phyloP scores from a whole-genome alignment of 1,284 basidiomycete genomes.

The Athelia sp. region DNA sequence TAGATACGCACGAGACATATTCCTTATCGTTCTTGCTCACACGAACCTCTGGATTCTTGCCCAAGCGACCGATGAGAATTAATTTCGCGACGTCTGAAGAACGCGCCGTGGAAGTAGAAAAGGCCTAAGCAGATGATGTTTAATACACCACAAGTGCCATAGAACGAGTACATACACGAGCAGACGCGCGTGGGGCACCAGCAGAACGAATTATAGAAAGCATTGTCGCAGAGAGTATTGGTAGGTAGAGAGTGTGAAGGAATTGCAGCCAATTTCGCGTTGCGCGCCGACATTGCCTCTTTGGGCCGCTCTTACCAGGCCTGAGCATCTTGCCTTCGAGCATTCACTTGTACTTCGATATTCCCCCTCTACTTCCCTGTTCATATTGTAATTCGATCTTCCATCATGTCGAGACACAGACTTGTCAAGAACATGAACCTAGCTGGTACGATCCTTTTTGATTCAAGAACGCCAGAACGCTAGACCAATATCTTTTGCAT shows the following conservation, averaged over 20 bases:
- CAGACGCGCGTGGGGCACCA: constrained; percentile 31
- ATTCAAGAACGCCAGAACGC: constrained; percentile 4
- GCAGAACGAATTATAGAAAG: constrained; percentile 41
- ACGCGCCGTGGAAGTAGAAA: constrained; percentile 56
- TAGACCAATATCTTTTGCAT: constrained; percentile 5
- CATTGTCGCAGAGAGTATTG: constrained; percentile 30
- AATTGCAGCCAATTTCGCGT: no score
- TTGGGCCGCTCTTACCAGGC: no score
- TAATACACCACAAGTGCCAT: neutral
- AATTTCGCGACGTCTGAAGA: constrained; percentile 66
- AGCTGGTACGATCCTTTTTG: constrained; percentile 47
- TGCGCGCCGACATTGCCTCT: no score
- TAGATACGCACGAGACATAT: constrained; percentile 59
- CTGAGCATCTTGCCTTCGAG: no score
- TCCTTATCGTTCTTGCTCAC: constrained; percentile 69
- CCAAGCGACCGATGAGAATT: constrained; percentile 69
- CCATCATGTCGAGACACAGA: constrained; percentile 82
- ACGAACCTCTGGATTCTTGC: constrained; percentile 64
- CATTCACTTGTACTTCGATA: no score
- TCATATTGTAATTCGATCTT: neutral
- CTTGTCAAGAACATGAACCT: constrained; percentile 87
- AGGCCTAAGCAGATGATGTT: constrained; percentile 41
- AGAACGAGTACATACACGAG: constrained; percentile 39
- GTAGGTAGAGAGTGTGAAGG: no score
- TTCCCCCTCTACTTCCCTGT: no score